Evolutionary conservation across 2,329 filamentous ascomycete genomes (phyloP).

Genomic region (Aspergillus calidoustus): DNA sequence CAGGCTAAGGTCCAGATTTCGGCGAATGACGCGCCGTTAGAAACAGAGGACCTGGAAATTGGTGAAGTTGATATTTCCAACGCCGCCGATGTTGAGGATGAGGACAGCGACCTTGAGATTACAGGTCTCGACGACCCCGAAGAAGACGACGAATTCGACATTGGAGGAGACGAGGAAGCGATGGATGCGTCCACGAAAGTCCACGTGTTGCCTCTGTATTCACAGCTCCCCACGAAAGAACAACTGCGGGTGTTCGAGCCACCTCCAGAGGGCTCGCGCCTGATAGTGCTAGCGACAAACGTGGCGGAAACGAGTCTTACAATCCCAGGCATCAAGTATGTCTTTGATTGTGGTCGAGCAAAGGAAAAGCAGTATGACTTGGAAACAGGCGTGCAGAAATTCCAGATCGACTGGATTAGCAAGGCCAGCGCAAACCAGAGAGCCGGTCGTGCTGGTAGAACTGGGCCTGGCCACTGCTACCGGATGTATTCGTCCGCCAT

Average conservation of each 20-base stretch:
- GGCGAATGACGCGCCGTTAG: conserved; percentile 75
- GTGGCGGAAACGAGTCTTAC: conserved; percentile 97
- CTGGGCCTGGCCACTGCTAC: conserved; percentile 94
- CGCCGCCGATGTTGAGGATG: conserved; percentile 58
- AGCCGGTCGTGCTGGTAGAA: conserved; percentile 91
- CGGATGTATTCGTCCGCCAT: conserved; percentile 92
- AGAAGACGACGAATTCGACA: conserved; percentile 70
- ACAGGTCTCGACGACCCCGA: conserved; percentile 63
- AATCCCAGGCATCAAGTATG: conserved; percentile 92
- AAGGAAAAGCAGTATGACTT: conserved; percentile 91
- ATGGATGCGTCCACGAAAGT: conserved; percentile 68
- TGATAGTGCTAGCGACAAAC: conserved; percentile 92
- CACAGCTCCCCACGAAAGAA: conserved; percentile 84
- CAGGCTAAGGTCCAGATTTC: conserved; percentile 74
- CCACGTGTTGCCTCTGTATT: conserved; percentile 92
- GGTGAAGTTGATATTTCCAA: conserved; percentile 58
- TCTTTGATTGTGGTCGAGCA: conserved; percentile 90
- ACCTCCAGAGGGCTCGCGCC: conserved; percentile 77
- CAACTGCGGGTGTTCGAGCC: conserved; percentile 89
- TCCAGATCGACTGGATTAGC: conserved; percentile 94
- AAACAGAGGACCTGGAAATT: conserved; percentile 86
- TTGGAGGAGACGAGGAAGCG: conserved; percentile 58
- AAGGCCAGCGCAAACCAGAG: conserved; percentile 94
- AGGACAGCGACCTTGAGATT: conserved; percentile 63
- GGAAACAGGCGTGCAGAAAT: conserved; percentile 91